Evolutionary conservation across 345 rosid species (phyloP).

Genomic region (Ceriops tagal): DNA sequence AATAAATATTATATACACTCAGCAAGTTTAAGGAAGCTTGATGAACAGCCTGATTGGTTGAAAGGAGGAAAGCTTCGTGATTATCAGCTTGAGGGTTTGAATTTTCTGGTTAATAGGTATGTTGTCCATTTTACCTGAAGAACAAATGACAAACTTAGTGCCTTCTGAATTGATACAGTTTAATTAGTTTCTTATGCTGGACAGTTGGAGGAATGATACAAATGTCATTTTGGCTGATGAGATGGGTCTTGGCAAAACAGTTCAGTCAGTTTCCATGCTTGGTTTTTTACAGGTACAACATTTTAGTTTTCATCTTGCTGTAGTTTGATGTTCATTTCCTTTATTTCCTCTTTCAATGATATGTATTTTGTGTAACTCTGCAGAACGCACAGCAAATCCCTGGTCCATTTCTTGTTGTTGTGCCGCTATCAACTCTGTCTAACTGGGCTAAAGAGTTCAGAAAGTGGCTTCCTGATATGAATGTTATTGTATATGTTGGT

Average conservation of each 20-base stretch:
- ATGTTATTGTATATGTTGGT: slow-evolving; percentile 93
- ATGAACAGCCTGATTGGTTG: slow-evolving; percentile 97
- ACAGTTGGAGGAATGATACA: slow-evolving; percentile 99
- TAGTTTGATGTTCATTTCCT: not conserved
- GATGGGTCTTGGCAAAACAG: slow-evolving; percentile 99
- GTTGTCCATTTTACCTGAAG: slow-evolving; percentile 19
- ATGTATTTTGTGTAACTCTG: slow-evolving; percentile 12
- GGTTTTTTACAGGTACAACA: slow-evolving; percentile 88
- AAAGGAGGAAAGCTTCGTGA: slow-evolving; percentile 96
- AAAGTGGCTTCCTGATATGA: slow-evolving; percentile 96
- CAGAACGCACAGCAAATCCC: slow-evolving; percentile 95
- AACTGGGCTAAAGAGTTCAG: slow-evolving; percentile 99
- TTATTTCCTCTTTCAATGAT: not conserved
- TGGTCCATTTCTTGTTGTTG: slow-evolving; percentile 98
- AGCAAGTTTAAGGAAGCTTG: slow-evolving; percentile 49
- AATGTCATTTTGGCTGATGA: slow-evolving; percentile 99
- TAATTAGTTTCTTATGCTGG: slow-evolving; percentile 16
- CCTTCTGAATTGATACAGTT: not conserved
- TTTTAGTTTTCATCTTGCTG: slow-evolving; percentile 5
- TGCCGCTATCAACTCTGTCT: slow-evolving; percentile 93
- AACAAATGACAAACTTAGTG: not conserved
- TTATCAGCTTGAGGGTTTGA: slow-evolving; percentile 95
- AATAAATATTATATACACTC: not conserved
- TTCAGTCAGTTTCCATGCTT: slow-evolving; percentile 98
- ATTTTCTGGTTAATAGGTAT: slow-evolving; percentile 96